Evolutionary conservation across 768 basidiomycete species (phyloP).

Genomic region (Hortiboletus campestris): DNA sequence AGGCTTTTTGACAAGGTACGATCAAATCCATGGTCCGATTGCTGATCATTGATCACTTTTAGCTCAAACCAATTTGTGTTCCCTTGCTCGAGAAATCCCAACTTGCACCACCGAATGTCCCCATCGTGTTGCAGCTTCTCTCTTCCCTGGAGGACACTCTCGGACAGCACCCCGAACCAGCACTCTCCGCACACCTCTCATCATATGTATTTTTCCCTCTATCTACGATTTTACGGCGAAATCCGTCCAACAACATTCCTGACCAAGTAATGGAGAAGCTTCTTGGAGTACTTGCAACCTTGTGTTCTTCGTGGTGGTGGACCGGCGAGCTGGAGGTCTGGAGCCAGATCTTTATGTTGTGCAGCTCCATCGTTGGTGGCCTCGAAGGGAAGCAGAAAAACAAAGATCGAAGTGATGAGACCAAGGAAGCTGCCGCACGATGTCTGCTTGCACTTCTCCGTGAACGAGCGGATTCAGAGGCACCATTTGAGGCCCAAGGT

Average conservation of each 20-base stretch:
- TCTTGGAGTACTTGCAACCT: conserved; percentile 51
- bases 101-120: conserved; percentile 54
- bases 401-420: conserved; percentile 75
- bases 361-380: conserved; percentile 60
- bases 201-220: conserved; percentile 88
- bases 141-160: conserved; percentile 50
- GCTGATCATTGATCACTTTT: background rate
- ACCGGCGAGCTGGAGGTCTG: conserved; percentile 66
- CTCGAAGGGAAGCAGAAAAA: conserved; percentile 67
- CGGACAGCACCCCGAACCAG: conserved; percentile 38
- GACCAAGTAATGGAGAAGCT: conserved; percentile 79
- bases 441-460: conserved; percentile 67
- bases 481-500: conserved; percentile 28
- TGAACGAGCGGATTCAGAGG: conserved; percentile 44
- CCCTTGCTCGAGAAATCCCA: conserved; percentile 71
- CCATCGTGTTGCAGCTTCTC: conserved; percentile 50
- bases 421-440: conserved; percentile 67
- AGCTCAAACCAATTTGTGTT: conserved; percentile 75
- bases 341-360: conserved; percentile 85
- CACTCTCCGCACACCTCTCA: conserved; percentile 58
- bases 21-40: background rate
- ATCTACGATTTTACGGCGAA: conserved; percentile 79
- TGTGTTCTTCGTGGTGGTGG: conserved; percentile 87
- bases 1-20: conserved; percentile 40
- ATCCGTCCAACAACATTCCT: conserved; percentile 64